These are phyloP conservation scores for Ganoderma sp. DNA, from an alignment of 1,284 basidiomycete genomes.

Conservation along the genomic window DNA sequence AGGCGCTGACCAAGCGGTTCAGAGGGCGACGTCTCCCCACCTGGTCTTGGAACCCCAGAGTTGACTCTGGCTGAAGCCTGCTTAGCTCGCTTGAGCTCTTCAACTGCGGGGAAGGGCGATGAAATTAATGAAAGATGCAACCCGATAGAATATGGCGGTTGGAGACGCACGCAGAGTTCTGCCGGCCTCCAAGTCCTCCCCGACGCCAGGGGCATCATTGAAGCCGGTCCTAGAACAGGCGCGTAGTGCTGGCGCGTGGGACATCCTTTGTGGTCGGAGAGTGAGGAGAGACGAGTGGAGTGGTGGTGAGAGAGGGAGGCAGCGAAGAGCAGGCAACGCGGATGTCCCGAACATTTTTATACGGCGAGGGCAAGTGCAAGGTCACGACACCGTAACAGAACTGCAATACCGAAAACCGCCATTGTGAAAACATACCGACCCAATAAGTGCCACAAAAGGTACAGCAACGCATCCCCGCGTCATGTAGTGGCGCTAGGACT, in stretches of 20 bases:
- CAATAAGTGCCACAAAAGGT: background rate
- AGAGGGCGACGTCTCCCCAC: background rate
- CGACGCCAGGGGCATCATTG: background rate
- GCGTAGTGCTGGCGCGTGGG: background rate
- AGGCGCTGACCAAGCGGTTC: background rate
- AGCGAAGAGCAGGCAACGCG: background rate
- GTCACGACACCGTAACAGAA: background rate
- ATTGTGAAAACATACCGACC: background rate
- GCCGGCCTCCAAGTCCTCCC: background rate
- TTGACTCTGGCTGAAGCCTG: background rate
- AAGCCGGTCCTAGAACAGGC: no score
- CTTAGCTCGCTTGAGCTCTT: background rate
- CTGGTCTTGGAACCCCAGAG: background rate
- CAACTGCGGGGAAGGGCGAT: background rate
- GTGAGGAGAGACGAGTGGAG: background rate
- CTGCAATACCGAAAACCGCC: background rate
- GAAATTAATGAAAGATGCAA: background rate
- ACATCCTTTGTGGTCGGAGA: background rate
- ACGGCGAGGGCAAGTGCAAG: background rate
- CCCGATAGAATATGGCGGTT: background rate
- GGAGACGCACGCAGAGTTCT: background rate
- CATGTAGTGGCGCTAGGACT: background rate
- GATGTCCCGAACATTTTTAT: background rate
- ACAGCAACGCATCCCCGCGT: background rate
- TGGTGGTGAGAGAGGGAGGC: background rate